Percentiles rank a stretch among this genome's conserved stretches.
Conservation (phyloP, 192 early-diverging fungal genomes). For the Gonapodya prolifera region DNA sequence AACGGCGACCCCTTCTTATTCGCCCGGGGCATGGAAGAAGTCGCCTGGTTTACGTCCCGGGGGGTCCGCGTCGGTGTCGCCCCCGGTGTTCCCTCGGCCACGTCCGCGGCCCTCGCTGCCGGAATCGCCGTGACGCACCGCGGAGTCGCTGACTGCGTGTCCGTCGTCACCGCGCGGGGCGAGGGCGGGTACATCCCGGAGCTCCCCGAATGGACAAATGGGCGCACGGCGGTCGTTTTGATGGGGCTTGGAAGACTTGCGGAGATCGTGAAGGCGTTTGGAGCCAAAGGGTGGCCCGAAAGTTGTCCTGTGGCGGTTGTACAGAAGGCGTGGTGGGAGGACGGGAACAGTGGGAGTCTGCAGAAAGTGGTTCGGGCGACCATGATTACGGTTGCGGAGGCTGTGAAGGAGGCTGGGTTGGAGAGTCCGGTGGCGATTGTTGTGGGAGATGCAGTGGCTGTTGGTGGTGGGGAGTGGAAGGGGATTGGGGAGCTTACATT, state of each 20-base stretch:
- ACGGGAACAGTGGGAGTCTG: too few species aligned
- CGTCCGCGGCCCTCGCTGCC: conserved; percentile 61
- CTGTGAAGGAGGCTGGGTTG: conserved; percentile 41
- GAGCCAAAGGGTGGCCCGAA: conserved; percentile 43
- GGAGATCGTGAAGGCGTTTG: conserved; percentile 40
- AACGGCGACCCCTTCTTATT: conserved; percentile 88
- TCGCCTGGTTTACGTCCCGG: conserved; percentile 44
- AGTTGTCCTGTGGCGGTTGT: conserved; percentile 62
- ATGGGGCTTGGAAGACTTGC: conserved; percentile 69
- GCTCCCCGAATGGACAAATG: conserved; percentile 51
- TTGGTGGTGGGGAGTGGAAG: too few species aligned
- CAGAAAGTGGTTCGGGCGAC: conserved; percentile 57
- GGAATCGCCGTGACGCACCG: conserved; percentile 76
- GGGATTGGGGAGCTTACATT: too few species aligned
- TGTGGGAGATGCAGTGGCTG: too few species aligned
- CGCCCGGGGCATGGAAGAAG: conserved; percentile 83
- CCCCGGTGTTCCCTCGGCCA: conserved; percentile 63
- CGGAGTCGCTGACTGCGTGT: conserved; percentile 69
- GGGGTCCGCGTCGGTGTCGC: conserved; percentile 32
- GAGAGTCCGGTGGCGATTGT: too few species aligned
- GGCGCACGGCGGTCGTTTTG: conserved; percentile 65
- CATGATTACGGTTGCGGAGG: conserved; percentile 41
- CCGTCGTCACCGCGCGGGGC: conserved; percentile 73
- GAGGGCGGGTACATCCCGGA: conserved; percentile 57
- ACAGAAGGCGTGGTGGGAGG: conserved; percentile 64